Evolutionary conservation across 2,329 filamentous ascomycete species (phyloP).

Genomic region (Curvularia sp.): DNA sequence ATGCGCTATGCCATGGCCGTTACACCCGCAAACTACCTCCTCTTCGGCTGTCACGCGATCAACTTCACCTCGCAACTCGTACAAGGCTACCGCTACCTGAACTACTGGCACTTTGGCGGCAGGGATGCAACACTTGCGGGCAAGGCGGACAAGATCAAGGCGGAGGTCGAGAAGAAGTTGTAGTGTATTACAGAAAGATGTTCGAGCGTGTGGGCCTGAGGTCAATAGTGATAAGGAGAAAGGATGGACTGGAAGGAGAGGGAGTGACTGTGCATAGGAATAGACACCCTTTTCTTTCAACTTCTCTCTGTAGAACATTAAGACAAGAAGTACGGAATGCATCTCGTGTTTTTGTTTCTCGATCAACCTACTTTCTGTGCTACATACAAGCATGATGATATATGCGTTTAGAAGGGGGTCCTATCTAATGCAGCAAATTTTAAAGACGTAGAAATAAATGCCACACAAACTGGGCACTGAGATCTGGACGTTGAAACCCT

Average conservation of each 20-base stretch:
- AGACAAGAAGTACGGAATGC: background rate
- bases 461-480: background rate
- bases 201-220: slow-evolving; percentile 20
- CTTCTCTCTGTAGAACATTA: background rate
- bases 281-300: background rate
- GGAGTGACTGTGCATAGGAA: background rate
- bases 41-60: slow-evolving; percentile 71
- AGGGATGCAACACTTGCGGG: slow-evolving; percentile 51
- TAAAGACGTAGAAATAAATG: background rate
- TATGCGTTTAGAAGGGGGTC: too few species aligned
- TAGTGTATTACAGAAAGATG: slow-evolving; percentile 13
- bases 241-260: background rate
- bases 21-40: slow-evolving; percentile 69
- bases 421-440: too few species aligned
- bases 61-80: slow-evolving; percentile 68
- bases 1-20: slow-evolving; percentile 72
- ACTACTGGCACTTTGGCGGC: slow-evolving; percentile 64
- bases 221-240: background rate
- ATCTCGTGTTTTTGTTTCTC: background rate
- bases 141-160: slow-evolving; percentile 34
- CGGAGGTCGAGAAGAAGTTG: slow-evolving; percentile 11
- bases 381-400: background rate
- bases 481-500: background rate
- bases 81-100: slow-evolving; percentile 68
- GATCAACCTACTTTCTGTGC: background rate